phyloP scores from a whole-genome alignment of 257 asterid species.

The Capsicum rhomboideum region DNA sequence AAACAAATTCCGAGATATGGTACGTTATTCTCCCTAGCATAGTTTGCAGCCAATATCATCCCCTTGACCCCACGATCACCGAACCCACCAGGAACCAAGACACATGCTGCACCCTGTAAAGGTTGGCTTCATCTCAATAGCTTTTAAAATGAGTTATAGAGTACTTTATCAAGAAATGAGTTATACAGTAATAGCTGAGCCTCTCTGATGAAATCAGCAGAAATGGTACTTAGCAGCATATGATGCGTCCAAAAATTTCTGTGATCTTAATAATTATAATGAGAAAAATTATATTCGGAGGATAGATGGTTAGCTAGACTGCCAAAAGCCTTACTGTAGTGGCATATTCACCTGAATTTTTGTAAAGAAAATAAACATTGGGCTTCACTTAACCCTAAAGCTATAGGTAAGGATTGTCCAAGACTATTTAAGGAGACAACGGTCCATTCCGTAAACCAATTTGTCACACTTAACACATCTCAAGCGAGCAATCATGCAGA shows the following conservation, averaged over 20 bases:
- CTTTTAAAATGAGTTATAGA: background rate
- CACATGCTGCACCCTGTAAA: slow-evolving; percentile 74
- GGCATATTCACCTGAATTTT: background rate
- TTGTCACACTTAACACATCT: background rate
- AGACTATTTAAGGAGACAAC: background rate
- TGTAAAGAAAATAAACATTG: background rate
- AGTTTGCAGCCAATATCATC: slow-evolving; percentile 95
- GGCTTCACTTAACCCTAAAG: background rate
- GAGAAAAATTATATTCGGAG: background rate
- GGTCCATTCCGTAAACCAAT: background rate
- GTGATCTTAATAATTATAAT: background rate
- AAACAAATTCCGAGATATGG: slow-evolving; percentile 97
- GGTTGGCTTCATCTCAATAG: background rate
- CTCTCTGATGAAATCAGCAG: background rate
- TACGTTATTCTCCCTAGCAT: slow-evolving; percentile 77
- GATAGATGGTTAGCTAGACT: background rate
- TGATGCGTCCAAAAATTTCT: background rate
- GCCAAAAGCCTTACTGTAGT: background rate
- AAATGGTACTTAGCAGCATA: background rate
- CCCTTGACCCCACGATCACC: slow-evolving; percentile 98
- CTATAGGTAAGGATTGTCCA: background rate
- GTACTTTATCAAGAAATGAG: background rate
- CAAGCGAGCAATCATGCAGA: background rate
- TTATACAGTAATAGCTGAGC: background rate
- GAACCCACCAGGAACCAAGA: slow-evolving; percentile 98